These are phyloP conservation scores for Metarhizium anisopliae DNA, from an alignment of 2,329 filamentous ascomycete species.

Conservation along the genomic window DNA sequence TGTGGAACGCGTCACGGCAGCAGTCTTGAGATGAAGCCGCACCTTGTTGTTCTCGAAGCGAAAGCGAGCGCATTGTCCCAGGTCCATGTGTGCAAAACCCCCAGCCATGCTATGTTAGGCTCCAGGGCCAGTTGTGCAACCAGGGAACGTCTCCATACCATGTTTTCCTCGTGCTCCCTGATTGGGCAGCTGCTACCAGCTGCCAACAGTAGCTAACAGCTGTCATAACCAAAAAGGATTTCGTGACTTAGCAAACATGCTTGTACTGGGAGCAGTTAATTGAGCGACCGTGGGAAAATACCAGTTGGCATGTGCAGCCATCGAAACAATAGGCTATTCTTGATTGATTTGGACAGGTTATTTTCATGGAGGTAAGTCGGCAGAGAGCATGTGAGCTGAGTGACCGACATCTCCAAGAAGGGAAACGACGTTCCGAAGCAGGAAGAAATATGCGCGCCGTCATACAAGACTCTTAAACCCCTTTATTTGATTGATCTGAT, in stretches of 20 bases:
- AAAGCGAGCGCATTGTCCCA: slow-evolving; percentile 2
- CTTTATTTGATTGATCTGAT: too few relatives aligned
- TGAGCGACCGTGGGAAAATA: not conserved
- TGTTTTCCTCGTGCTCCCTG: not conserved
- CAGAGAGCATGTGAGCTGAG: too few relatives aligned
- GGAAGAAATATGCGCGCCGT: too few relatives aligned
- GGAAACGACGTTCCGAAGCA: too few relatives aligned
- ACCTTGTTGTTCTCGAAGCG: slow-evolving; percentile 1
- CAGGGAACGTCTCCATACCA: not conserved
- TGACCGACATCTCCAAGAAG: too few relatives aligned
- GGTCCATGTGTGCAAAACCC: not conserved
- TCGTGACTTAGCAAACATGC: not conserved
- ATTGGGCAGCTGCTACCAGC: not conserved
- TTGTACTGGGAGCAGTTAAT: not conserved
- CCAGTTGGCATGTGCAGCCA: too few relatives aligned
- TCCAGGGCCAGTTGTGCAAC: not conserved
- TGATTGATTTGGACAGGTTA: too few relatives aligned
- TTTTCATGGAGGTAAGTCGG: too few relatives aligned
- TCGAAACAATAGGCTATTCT: too few relatives aligned
- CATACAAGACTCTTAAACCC: too few relatives aligned
- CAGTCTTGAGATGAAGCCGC: not conserved
- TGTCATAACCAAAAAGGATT: not conserved
- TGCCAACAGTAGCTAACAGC: not conserved
- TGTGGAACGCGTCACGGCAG: slow-evolving; percentile 3
- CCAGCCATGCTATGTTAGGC: not conserved